phyloP scores from a whole-genome alignment of 1,139 yeast genomes.

The Hyphopichia fennica region DNA sequence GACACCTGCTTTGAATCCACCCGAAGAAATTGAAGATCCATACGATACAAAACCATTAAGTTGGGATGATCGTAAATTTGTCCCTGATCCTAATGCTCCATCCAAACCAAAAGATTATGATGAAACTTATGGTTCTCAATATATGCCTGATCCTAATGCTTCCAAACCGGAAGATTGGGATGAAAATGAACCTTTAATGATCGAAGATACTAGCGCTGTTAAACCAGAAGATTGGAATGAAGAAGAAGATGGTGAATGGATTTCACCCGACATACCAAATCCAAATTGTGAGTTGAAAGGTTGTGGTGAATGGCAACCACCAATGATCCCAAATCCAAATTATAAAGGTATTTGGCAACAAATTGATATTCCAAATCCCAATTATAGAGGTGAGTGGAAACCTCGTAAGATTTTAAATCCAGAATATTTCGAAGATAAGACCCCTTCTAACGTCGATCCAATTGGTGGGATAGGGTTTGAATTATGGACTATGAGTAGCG shows the following conservation, averaged over 20 bases:
- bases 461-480: constrained; percentile 88
- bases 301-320: constrained; percentile 69
- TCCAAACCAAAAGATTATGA: constrained; percentile 84
- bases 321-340: constrained; percentile 62
- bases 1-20: constrained; percentile 65
- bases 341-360: constrained; percentile 80
- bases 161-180: constrained; percentile 78
- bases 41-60: constrained; percentile 66
- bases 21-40: constrained; percentile 61
- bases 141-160: constrained; percentile 66
- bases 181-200: constrained; percentile 56
- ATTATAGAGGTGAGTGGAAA: constrained; percentile 77
- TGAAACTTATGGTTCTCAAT: constrained; percentile 53
- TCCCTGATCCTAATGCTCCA: constrained; percentile 65
- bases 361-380: constrained; percentile 69
- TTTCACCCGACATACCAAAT: constrained; percentile 65
- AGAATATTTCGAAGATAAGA: constrained; percentile 55
- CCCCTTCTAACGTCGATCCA: constrained; percentile 62
- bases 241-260: constrained; percentile 84
- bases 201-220: constrained; percentile 64
- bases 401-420: constrained; percentile 72
- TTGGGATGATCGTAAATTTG: constrained; percentile 70
- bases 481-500: constrained; percentile 81
- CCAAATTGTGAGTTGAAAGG: constrained; percentile 72
- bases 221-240: constrained; percentile 84